Percentiles rank a stretch among this genome's conserved stretches.
These are phyloP conservation scores for Populus tremula DNA, from an alignment of 345 rosid species.

Conservation along the genomic window DNA sequence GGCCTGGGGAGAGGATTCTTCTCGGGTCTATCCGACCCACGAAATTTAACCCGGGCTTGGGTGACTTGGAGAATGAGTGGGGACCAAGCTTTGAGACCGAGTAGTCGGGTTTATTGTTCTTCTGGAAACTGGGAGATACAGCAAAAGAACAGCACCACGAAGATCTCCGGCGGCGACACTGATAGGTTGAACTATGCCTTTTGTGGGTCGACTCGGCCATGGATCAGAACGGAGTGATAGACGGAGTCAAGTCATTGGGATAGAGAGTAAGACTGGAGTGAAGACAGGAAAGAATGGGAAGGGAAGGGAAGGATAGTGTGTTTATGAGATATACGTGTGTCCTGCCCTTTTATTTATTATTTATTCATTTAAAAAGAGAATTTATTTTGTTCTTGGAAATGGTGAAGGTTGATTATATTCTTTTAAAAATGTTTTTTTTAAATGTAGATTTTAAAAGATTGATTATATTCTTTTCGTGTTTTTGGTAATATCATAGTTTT, in stretches of 20 bases:
- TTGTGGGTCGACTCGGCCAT: slow-evolving; percentile 34
- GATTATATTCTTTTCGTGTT: no score
- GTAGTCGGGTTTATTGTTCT: slow-evolving; percentile 40
- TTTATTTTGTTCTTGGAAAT: not conserved
- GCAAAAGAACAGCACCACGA: slow-evolving; percentile 87
- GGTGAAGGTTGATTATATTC: not conserved
- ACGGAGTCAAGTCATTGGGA: not conserved
- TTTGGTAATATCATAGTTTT: no score
- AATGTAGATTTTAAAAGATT: no score
- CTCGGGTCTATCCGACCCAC: slow-evolving; percentile 85
- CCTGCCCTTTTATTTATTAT: not conserved
- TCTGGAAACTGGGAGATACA: slow-evolving; percentile 44
- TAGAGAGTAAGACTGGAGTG: not conserved
- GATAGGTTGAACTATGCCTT: slow-evolving; percentile 18
- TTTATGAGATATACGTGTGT: not conserved
- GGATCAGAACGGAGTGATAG: not conserved
- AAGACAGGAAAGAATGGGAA: not conserved
- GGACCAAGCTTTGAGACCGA: slow-evolving; percentile 32
- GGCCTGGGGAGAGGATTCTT: slow-evolving; percentile 89
- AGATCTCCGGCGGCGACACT: slow-evolving; percentile 36
- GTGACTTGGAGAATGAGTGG: slow-evolving; percentile 59
- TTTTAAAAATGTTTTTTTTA: not conserved
- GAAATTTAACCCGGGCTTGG: slow-evolving; percentile 58
- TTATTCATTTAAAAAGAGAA: not conserved
- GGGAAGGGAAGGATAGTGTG: not conserved